Conservation (phyloP, 768 basidiomycete species). For the Crassisporium funariophilum region DNA sequence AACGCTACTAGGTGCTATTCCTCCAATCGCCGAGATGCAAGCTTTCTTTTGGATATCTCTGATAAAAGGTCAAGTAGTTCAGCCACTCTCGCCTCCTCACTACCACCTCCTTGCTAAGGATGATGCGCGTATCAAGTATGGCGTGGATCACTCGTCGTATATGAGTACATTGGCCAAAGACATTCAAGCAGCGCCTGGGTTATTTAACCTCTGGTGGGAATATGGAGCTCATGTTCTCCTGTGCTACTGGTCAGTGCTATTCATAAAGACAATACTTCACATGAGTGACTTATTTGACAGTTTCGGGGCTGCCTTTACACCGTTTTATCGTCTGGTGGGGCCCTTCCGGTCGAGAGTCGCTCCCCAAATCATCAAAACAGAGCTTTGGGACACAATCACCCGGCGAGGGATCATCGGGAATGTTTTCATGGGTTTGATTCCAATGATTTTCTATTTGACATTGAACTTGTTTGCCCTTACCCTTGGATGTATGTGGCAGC, state of each 20-base stretch:
- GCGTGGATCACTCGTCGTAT: slow-evolving; percentile 59
- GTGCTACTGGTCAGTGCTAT: slow-evolving; percentile 50
- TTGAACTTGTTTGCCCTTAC: slow-evolving; percentile 7
- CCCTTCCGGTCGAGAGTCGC: slow-evolving; percentile 47
- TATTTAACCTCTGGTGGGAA: slow-evolving; percentile 46
- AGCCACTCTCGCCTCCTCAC: slow-evolving; percentile 46
- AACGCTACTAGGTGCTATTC: slow-evolving; percentile 47
- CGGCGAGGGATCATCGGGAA: slow-evolving; percentile 58
- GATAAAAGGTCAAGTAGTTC: slow-evolving; percentile 41
- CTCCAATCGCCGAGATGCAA: slow-evolving; percentile 63
- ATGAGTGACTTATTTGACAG: slow-evolving; percentile 24
- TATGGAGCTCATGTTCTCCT: slow-evolving; percentile 53
- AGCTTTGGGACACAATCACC: slow-evolving; percentile 62
- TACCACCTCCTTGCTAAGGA: slow-evolving; percentile 58
- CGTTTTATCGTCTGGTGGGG: slow-evolving; percentile 59
- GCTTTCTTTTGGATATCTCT: slow-evolving; percentile 58
- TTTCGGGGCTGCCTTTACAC: slow-evolving; percentile 60
- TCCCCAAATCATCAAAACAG: slow-evolving; percentile 48
- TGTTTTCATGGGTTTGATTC: slow-evolving; percentile 57
- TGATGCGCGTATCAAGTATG: slow-evolving; percentile 57
- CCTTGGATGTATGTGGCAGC: slow-evolving; percentile 12
- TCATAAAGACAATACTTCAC: neutral
- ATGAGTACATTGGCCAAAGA: slow-evolving; percentile 60
- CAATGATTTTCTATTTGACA: slow-evolving; percentile 46
- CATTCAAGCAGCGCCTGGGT: slow-evolving; percentile 53